Evolutionary conservation across 1,139 yeast species (phyloP).

Genomic region (Hansenula anomala): DNA sequence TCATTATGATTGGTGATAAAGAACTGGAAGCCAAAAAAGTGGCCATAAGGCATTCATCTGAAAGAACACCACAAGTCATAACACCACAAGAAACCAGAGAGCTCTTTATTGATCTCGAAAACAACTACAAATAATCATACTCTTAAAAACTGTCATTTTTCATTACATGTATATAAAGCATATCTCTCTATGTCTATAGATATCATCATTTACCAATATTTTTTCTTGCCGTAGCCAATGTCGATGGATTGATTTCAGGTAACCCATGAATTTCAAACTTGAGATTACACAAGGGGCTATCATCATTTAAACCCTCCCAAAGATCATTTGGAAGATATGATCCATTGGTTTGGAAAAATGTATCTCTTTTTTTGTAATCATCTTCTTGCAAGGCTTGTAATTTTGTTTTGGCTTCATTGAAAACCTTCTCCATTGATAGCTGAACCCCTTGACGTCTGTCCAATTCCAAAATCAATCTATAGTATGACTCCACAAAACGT

Average conservation of each 20-base stretch:
- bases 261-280: constrained; percentile 11
- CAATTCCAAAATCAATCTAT: constrained; percentile 43
- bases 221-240: neutral
- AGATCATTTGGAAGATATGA: constrained; percentile 48
- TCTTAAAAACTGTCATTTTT: neutral
- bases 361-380: constrained; percentile 35
- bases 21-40: constrained; percentile 61
- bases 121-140: constrained; percentile 28
- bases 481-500: constrained; percentile 44
- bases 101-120: constrained; percentile 48
- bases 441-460: constrained; percentile 41
- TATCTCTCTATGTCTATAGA: neutral
- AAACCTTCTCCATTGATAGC: constrained; percentile 31
- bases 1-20: constrained; percentile 81
- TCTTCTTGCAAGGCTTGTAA: constrained; percentile 32
- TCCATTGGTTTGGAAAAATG: constrained; percentile 41
- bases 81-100: constrained; percentile 42
- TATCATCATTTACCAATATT: neutral
- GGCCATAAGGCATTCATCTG: constrained; percentile 63
- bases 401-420: constrained; percentile 34
- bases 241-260: constrained; percentile 6
- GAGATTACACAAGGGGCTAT: constrained; percentile 16
- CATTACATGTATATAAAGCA: neutral
- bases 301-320: constrained; percentile 39
- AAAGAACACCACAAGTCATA: constrained; percentile 42